Conservation (phyloP, 1,139 yeast species). For the Candida sanyaensis region DNA sequence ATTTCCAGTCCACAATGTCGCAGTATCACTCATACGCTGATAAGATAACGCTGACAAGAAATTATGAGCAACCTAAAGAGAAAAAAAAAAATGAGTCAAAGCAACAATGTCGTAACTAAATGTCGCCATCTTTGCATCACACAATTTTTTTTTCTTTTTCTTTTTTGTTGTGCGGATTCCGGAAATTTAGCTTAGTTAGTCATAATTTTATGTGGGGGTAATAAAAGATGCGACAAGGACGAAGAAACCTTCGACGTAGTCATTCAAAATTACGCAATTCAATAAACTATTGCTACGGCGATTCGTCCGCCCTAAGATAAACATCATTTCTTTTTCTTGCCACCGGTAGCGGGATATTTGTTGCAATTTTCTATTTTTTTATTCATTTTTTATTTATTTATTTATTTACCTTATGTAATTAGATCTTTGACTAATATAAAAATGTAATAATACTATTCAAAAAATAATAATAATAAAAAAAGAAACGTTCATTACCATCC, state of each 20-base stretch:
- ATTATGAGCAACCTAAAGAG: not conserved
- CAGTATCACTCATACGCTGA: not conserved
- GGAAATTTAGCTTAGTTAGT: too few relatives aligned
- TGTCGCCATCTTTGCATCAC: too few relatives aligned
- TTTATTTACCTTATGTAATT: not conserved
- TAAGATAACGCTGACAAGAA: not conserved
- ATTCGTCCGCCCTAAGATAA: too few relatives aligned
- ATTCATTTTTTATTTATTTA: not conserved
- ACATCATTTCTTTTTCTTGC: not conserved
- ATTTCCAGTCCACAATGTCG: not conserved
- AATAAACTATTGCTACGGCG: too few relatives aligned
- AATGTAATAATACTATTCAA: not conserved
- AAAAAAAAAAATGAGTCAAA: not conserved
- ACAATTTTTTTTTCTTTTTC: too few relatives aligned
- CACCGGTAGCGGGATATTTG: not conserved
- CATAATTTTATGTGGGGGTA: too few relatives aligned
- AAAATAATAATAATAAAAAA: slow-evolving; percentile 2
- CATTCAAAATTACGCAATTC: too few relatives aligned
- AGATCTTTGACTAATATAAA: not conserved
- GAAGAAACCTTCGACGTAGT: too few relatives aligned
- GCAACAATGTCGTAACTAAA: too few relatives aligned
- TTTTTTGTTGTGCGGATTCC: too few relatives aligned
- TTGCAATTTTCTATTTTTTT: not conserved
- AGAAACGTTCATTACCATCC: not conserved
- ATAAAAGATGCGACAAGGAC: too few relatives aligned